Conservation (phyloP, 805 yeast species). For the Saccharomycopsis javanensis region DNA sequence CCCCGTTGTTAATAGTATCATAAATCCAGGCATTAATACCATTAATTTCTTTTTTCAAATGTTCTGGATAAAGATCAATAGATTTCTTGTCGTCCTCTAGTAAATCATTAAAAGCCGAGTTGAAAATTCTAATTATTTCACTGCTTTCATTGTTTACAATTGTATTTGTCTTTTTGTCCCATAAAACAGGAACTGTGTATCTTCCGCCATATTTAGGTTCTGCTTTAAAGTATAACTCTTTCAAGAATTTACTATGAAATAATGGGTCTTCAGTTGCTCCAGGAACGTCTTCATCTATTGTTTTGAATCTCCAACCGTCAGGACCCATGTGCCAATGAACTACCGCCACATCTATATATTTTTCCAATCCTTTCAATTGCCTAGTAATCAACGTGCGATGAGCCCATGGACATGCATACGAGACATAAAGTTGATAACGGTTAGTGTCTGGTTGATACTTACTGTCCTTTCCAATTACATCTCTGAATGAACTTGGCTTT, state of each 20-base stretch:
- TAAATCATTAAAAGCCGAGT: conserved; percentile 56
- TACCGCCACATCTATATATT: conserved; percentile 46
- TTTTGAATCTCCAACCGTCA: conserved; percentile 81
- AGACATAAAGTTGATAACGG: conserved; percentile 81
- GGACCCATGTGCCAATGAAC: conserved; percentile 89
- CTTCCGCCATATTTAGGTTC: conserved; percentile 71
- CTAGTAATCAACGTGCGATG: conserved; percentile 73
- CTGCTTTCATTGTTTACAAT: conserved; percentile 89
- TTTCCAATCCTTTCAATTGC: conserved; percentile 60
- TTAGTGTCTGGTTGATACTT: conserved; percentile 62
- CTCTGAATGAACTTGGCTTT: conserved; percentile 47
- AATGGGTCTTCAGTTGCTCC: conserved; percentile 45
- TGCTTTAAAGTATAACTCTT: conserved; percentile 67
- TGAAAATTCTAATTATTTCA: conserved; percentile 79
- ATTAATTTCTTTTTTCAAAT: conserved; percentile 50
- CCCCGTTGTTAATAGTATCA: conserved; percentile 83
- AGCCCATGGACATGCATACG: conserved; percentile 93
- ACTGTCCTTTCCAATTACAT: conserved; percentile 50
- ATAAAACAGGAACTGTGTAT: conserved; percentile 85
- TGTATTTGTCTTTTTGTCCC: conserved; percentile 76
- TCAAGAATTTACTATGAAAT: conserved; percentile 48
- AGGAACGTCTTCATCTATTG: conserved; percentile 37
- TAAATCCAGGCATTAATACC: conserved; percentile 75
- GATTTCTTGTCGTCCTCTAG: conserved; percentile 34
- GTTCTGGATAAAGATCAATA: conserved; percentile 54